Evolutionary conservation across 441 rosid species (phyloP).

Genomic region (Arabidopsis hybrid): DNA sequence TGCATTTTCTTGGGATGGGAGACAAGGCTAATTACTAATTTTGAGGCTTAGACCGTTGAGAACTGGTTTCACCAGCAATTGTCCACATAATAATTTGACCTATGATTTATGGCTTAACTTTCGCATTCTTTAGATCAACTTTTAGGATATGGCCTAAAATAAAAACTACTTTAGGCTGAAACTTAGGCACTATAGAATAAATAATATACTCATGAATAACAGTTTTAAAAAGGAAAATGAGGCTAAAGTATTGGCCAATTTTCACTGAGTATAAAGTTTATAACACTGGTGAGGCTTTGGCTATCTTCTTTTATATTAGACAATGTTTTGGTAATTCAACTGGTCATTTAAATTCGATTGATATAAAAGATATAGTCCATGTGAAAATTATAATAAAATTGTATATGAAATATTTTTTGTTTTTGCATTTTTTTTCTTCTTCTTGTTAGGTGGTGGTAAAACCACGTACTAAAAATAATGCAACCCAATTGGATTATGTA

Average conservation of each 20-base stretch:
- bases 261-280: constrained; percentile 1
- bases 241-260: constrained; percentile 8
- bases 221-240: neutral
- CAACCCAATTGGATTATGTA: neutral
- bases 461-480: neutral
- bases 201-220: neutral
- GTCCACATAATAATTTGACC: constrained; percentile 17
- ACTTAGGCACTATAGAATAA: constrained; percentile 14
- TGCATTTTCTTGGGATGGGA: constrained; percentile 48
- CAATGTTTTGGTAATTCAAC: neutral
- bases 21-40: constrained; percentile 15
- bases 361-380: constrained; percentile 15
- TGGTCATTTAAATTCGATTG: neutral
- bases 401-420: neutral
- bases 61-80: constrained; percentile 34
- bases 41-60: constrained; percentile 18
- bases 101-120: constrained; percentile 20
- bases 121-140: constrained; percentile 22
- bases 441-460: neutral
- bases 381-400: neutral
- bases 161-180: constrained; percentile 26
- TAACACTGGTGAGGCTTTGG: neutral
- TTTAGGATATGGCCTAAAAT: constrained; percentile 16
- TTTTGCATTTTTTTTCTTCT: neutral
- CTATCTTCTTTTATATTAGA: constrained; percentile 8